Conservation (phyloP, 148 eudicot species). For the Bassia scoparia region DNA sequence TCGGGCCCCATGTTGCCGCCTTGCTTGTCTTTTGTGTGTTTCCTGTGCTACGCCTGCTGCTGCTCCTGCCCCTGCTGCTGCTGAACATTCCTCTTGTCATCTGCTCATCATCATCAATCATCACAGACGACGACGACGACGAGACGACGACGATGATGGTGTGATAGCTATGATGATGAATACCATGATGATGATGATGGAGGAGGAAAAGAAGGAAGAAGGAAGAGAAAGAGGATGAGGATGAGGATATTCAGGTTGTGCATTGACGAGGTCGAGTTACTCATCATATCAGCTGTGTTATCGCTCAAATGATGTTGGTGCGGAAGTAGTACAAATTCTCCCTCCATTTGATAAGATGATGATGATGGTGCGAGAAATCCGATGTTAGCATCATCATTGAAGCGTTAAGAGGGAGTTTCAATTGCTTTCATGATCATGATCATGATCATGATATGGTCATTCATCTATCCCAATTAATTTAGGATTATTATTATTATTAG, state of each 20-base stretch:
- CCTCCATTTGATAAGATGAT: neutral
- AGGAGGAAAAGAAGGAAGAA: neutral
- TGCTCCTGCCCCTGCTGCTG: too few species aligned
- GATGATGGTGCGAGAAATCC: neutral
- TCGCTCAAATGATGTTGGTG: constrained; percentile 2
- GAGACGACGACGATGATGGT: neutral
- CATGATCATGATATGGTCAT: neutral
- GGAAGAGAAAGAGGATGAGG: neutral
- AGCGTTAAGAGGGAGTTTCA: constrained; percentile 18
- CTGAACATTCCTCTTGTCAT: neutral
- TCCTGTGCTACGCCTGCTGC: constrained; percentile 4
- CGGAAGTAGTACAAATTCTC: neutral
- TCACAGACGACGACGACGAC: neutral
- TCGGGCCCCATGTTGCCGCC: constrained; percentile 34
- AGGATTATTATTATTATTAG: neutral
- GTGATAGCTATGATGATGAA: neutral
- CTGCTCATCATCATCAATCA: neutral
- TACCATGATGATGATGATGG: neutral
- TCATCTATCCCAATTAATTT: neutral
- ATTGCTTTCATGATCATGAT: neutral
- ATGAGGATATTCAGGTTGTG: constrained; percentile 39
- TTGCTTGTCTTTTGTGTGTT: constrained; percentile 17
- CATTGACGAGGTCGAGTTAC: constrained; percentile 18
- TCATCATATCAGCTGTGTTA: neutral
- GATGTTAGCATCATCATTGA: constrained; percentile 7